Base-by-base conservation (phyloP, 106 monocot species). In the Narthecium ossifragum region DNA sequence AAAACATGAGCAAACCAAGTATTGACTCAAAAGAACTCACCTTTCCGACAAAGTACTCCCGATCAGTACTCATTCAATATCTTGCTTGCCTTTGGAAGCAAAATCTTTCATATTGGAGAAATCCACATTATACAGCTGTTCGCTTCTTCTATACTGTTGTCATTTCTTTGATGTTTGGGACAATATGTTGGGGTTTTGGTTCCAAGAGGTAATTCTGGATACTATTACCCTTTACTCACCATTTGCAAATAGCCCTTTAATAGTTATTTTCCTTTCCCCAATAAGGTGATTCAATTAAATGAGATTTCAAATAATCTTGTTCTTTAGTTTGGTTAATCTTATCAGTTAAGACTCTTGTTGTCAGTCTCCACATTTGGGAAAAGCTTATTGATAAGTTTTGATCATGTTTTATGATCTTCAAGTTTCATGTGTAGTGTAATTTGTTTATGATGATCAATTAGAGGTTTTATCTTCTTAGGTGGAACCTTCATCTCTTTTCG, bases 141-240 rank as follows among this genome's bases (percentile, higher is more conserved):
- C 87, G 98, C 37, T 91, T 99, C 73, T 99, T 99, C 71, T 99
- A 91, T 61, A 99, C 98, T 41, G 69, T 85, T 18, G 67, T 92
- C 25, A 99, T 99, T 61, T 99, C 98, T 13, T 55, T 99, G 61
- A 99, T 99, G 91, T 99, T 99, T 59, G 98, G 98, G 65, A 85
- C 98, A 47, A 99, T 99, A 64, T 99, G 98, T 64, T 99, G 98
- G 98, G 68, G 75, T 60, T 92, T 99, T 62, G 91, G 98, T 45
- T 79, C 98, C 29, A 81, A 75, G 76, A 99, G 86, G 98, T 98
- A 81, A 24, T 28, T 10, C 6, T 57, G n/a, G 26, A 32, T 31
- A n/a, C n/a, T n/a, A n/a, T n/a, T n/a, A n/a, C n/a, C n/a, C n/a
- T n/a, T n/a, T n/a, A n/a, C n/a, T n/a, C n/a, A n/a, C n/a, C n/a